Conservation (phyloP, 129 eudicot species). For the Flaveria bidentis region DNA sequence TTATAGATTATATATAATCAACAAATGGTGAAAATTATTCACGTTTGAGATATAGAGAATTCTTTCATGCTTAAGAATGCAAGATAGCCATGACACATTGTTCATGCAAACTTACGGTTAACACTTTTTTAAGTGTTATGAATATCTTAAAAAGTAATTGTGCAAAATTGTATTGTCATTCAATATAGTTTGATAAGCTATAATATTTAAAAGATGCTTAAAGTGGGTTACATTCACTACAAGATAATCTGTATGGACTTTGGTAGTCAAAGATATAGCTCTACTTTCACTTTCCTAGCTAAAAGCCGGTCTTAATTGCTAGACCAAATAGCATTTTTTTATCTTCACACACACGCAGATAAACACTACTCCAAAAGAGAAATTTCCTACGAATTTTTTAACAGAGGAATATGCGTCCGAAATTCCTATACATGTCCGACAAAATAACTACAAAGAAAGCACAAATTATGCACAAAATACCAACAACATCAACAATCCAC, state of each 20-base stretch:
- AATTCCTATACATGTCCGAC: no score
- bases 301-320: conserved; percentile 25
- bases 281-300: conserved; percentile 44
- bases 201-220: neutral
- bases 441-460: no score
- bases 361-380: no score
- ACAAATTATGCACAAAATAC: no score
- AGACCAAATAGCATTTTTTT: conserved; percentile 27
- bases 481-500: no score
- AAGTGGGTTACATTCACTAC: conserved; percentile 27
- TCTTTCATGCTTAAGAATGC: neutral
- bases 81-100: neutral
- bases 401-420: no score
- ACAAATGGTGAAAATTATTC: neutral
- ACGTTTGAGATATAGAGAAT: no score
- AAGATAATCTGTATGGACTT: conserved; percentile 22
- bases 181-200: conserved; percentile 1
- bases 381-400: no score
- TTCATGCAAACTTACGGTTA: neutral
- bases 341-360: neutral
- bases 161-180: neutral
- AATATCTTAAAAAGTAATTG: neutral
- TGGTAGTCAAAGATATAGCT: conserved; percentile 36
- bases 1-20: neutral
- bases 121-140: neutral